These are phyloP conservation scores for Rhodotorula mucilaginosa DNA, from an alignment of 1,284 basidiomycete genomes.

Conservation along the genomic window DNA sequence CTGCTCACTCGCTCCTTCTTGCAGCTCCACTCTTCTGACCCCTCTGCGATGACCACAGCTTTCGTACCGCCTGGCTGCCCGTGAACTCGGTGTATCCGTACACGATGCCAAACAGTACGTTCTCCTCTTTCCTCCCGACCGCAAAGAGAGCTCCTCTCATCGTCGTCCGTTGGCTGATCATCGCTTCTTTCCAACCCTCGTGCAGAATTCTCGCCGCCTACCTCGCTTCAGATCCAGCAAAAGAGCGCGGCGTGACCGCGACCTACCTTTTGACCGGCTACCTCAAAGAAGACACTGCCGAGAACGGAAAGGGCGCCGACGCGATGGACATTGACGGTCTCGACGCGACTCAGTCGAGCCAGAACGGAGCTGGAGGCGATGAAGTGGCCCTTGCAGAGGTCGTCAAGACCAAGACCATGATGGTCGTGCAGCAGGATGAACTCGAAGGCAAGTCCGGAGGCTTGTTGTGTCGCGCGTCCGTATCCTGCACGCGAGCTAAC, in stretches of 20 bases:
- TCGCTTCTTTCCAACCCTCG: not conserved
- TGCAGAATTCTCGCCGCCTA: constrained; percentile 19
- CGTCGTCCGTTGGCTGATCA: not conserved
- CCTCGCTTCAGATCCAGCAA: constrained; percentile 18
- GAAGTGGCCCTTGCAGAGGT: not conserved
- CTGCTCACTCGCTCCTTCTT: not conserved
- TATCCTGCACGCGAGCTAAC: not conserved
- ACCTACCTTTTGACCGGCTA: constrained; percentile 23
- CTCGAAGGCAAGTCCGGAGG: constrained; percentile 16
- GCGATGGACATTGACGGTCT: constrained; percentile 10
- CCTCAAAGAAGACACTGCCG: not conserved
- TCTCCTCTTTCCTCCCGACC: too few species aligned
- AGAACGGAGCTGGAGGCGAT: not conserved
- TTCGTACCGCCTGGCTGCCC: constrained; percentile 29
- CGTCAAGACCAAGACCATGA: not conserved
- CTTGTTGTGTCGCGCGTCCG: too few species aligned
- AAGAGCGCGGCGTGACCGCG: constrained; percentile 23
- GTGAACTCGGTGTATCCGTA: constrained; percentile 29
- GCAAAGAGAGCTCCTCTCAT: too few species aligned
- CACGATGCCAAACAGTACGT: constrained; percentile 24
- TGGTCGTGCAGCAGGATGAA: constrained; percentile 19
- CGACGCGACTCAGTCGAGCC: not conserved
- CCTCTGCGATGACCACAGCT: constrained; percentile 12
- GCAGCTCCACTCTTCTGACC: too few species aligned
- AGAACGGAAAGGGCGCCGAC: not conserved